Evolutionary conservation across 2,329 filamentous ascomycete species (phyloP), one percentile per base, ranked within the genome.

Genomic region (Aspergillus brunneoviolaceus): DNA sequence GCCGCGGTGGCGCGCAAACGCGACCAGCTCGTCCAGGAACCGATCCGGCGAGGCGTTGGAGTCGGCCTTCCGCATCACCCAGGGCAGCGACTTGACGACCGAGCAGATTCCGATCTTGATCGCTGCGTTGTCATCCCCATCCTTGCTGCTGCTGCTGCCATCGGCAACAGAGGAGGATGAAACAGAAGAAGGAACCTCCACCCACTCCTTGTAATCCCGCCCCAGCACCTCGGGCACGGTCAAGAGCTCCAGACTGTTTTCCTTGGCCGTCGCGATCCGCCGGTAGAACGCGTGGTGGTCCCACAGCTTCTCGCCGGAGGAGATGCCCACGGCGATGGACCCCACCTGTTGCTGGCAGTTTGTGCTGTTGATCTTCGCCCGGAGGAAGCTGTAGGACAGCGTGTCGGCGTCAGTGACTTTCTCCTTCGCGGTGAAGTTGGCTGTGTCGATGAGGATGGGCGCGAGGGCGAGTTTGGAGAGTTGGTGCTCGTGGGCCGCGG

Each of bases 131-230:
- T 9, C n/a, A 5, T 14, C 11, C 14, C 9, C 25, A 53, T 39
- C 10, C 23, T 23, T 23, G 4, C 23, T 23, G 23, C 23, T 23
- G 42, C 23, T 23, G 23, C 23, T 23, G 42, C 27, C 25, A 11
- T 16, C 23, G 12, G n/a, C 16, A n/a, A 11, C 21, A 25, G 23
- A 27, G 7, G 55, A 57, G 1, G 35, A 48, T 5, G 55, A 52
- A 10, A 39, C 9, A 1, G 49, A 27, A 4, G 65, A 47, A 14
- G 61, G 58, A 12, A 66, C 70, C 59, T 82, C 82, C 1, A 76
- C 77, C 86, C 86, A 89, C 54, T 84, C 77, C 71, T 89, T 89
- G 69, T 87, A 89, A 69, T 89, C 86, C 61, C 87, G 84, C 45
- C 81, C 79, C 59, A 88, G 71, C 21, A 87, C 81, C 66, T 87